phyloP scores from a whole-genome alignment of 2,329 filamentous ascomycete genomes.

The Zymoseptoria brevis region DNA sequence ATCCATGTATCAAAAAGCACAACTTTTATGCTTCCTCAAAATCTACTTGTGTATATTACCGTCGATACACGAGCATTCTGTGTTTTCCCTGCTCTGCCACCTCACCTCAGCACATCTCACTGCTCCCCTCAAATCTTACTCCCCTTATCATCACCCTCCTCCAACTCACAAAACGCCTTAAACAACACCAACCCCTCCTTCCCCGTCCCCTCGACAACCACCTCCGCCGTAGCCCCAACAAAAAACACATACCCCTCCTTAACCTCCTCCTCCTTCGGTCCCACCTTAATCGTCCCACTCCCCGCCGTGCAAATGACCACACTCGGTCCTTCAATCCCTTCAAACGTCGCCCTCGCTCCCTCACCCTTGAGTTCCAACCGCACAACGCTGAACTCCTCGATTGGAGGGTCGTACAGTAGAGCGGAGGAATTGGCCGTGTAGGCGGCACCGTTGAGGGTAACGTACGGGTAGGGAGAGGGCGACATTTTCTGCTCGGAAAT shows the following conservation, averaged over 20 bases:
- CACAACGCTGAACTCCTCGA: slow-evolving; percentile 90
- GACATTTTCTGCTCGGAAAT: slow-evolving; percentile 92
- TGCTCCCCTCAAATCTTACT: neutral
- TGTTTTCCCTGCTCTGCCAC: too few species aligned
- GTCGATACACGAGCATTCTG: too few species aligned
- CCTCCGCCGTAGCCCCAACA: slow-evolving; percentile 79
- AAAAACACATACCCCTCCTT: slow-evolving; percentile 47
- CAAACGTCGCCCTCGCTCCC: slow-evolving; percentile 79
- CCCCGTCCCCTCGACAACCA: slow-evolving; percentile 57
- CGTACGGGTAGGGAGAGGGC: slow-evolving; percentile 78
- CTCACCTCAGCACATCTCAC: too few species aligned
- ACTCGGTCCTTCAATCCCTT: slow-evolving; percentile 77
- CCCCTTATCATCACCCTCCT: slow-evolving; percentile 10
- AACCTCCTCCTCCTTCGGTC: slow-evolving; percentile 65
- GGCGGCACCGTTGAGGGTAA: slow-evolving; percentile 67
- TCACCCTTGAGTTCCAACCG: slow-evolving; percentile 63
- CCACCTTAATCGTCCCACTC: slow-evolving; percentile 74
- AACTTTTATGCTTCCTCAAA: too few species aligned
- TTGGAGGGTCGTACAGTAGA: slow-evolving; percentile 84
- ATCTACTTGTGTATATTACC: too few species aligned
- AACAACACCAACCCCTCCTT: slow-evolving; percentile 76
- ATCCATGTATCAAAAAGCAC: too few species aligned
- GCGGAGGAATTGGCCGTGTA: slow-evolving; percentile 70
- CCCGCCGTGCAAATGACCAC: slow-evolving; percentile 87
- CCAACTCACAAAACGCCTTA: slow-evolving; percentile 48